Evolutionary conservation across 2,329 filamentous ascomycete species (phyloP), one percentile per base, ranked within the genome.

Genomic region (Gaeumannomyces sp.): DNA sequence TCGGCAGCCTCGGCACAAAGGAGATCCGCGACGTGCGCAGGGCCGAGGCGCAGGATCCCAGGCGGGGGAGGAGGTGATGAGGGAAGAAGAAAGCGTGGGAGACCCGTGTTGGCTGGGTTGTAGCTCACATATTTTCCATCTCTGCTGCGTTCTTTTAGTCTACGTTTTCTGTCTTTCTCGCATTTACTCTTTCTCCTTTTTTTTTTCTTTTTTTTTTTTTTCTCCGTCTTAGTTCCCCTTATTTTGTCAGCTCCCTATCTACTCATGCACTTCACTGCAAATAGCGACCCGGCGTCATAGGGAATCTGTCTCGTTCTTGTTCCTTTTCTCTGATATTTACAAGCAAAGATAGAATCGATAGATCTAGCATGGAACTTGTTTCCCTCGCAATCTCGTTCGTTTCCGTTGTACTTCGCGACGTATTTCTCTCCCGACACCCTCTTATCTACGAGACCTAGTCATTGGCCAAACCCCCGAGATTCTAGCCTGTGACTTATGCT

Each of bases 1-100:
- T 94, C 66, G 94, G 94, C 3, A 95, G 92, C 72, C 75, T 98
- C 74, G 92, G 93, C 3, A 98, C 94, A 5, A 96, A 93, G 79
- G 94, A 98, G 81, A 86, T 93, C 74, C 85, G 95, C 67, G 92
- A 96, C 70, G 93, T 89, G 77, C 86, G 93, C 75, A 87, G 85
- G 72, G 82, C 87, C 62, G 93, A 97, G 75, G 93, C 94, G 6
- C 80, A 86, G 68, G 90, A 97, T 80, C 93, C 93, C 59, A 85
- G 93, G 72, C 83, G 89, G 69, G 85, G 88, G 67, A 87, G 87
- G 76, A 72, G 76, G 63, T 84, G 68, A 73, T 59, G 22, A 38
- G n/a, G 14, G 25, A 8, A 29, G 38, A 22, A 53, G 50, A 27
- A 59, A 16, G 8, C 25, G 16, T 35, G 13, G 59, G 50, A 28